A percentile compares a stretch with the other conserved stretches of the same genome.
Conservation (phyloP, 768 basidiomycete genomes). For the Lyophyllum atratum region DNA sequence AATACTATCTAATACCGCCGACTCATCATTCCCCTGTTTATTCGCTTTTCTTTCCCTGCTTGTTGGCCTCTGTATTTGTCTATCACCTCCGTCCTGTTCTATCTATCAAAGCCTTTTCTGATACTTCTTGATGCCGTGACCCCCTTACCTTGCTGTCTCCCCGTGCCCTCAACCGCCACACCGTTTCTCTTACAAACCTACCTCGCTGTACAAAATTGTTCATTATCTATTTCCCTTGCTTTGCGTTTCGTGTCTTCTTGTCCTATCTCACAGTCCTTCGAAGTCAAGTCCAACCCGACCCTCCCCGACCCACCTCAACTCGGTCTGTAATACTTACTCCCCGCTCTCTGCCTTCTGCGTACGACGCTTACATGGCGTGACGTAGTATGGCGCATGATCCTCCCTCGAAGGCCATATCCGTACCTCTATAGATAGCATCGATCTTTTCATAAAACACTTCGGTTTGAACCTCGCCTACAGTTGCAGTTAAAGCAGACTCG, state of each 20-base stretch:
- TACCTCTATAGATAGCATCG: neutral
- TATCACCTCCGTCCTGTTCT: neutral
- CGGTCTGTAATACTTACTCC: too few relatives aligned
- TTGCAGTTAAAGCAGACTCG: too few relatives aligned
- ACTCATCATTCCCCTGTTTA: neutral
- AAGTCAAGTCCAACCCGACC: neutral
- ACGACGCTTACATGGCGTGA: neutral
- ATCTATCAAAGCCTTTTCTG: neutral
- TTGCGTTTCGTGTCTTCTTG: neutral
- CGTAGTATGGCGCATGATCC: neutral
- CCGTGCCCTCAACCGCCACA: neutral
- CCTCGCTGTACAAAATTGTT: neutral
- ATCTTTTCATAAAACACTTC: too few relatives aligned
- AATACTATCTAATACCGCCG: constrained; percentile 10
- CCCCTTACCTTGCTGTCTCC: neutral
- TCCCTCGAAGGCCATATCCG: neutral
- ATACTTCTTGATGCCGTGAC: neutral
- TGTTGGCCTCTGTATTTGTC: neutral
- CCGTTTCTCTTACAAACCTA: neutral
- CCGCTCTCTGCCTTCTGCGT: neutral
- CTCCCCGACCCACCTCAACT: too few relatives aligned
- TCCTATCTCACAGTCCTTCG: neutral
- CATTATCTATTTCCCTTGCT: neutral
- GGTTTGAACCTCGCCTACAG: too few relatives aligned
- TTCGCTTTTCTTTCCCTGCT: neutral